Evolutionary conservation across 371 early-diverging fungal genomes (phyloP).

Genomic region (Lichtheimia ramosa): DNA sequence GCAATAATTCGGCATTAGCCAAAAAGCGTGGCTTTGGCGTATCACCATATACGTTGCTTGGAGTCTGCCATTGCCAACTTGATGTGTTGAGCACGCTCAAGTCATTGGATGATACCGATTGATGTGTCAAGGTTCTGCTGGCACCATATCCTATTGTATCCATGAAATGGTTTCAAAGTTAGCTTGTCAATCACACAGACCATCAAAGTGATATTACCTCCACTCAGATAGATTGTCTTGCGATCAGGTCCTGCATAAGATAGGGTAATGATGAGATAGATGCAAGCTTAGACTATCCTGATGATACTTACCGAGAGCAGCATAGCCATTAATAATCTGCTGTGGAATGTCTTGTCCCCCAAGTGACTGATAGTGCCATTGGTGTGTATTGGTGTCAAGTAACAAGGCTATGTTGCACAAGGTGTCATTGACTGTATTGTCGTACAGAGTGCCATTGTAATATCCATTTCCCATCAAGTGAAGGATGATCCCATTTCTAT

Average conservation of each 20-base stretch:
- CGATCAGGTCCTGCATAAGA: conserved; percentile 6
- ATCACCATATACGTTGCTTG: not conserved
- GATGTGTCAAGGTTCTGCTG: not conserved
- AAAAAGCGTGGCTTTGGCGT: conserved; percentile 9
- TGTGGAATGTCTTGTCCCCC: conserved; percentile 1
- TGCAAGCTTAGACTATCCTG: not conserved
- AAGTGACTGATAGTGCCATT: conserved; percentile 1
- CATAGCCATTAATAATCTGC: conserved; percentile 9
- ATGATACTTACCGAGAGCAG: conserved; percentile 11
- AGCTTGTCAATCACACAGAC: too few relatives aligned
- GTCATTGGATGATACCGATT: conserved; percentile 9
- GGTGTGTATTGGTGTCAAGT: conserved; percentile 2
- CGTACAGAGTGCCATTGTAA: not conserved
- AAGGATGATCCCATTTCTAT: conserved; percentile 5
- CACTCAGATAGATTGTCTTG: conserved; percentile 8
- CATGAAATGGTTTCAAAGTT: too few relatives aligned
- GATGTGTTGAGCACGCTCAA: not conserved
- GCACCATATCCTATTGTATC: conserved; percentile 1
- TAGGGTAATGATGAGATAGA: not conserved
- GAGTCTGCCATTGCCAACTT: conserved; percentile 2
- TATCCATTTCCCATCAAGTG: conserved; percentile 7
- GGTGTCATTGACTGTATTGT: not conserved
- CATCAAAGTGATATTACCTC: conserved; percentile 1
- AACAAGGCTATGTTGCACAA: not conserved
- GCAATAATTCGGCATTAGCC: conserved; percentile 1